Evolutionary conservation across 1,284 basidiomycete species (phyloP).

Genomic region (Leccinum angustisporum): DNA sequence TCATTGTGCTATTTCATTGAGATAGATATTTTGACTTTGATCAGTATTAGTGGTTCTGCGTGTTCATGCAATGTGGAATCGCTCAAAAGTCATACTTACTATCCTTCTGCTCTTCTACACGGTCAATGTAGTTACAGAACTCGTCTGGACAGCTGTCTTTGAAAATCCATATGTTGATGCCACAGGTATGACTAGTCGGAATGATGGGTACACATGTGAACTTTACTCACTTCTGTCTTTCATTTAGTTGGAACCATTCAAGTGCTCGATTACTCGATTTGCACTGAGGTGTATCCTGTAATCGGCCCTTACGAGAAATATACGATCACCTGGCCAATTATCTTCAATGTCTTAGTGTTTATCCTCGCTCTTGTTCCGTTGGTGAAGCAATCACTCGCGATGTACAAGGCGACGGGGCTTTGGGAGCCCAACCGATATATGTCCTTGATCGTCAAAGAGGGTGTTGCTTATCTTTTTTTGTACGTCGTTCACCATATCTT

Average conservation of each 20-base stretch:
- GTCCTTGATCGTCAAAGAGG: neutral
- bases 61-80: too few relatives aligned
- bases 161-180: neutral
- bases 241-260: neutral
- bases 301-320: neutral
- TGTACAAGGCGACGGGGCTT: neutral
- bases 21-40: too few relatives aligned
- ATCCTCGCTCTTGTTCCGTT: neutral
- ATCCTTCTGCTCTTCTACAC: too few relatives aligned
- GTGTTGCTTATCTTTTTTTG: neutral
- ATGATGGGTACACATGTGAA: neutral
- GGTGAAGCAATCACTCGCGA: neutral
- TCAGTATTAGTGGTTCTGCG: too few relatives aligned
- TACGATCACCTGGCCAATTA: neutral
- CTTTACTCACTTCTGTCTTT: neutral
- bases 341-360: neutral
- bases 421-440: neutral
- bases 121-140: too few relatives aligned
- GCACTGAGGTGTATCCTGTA: too few relatives aligned
- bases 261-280: too few relatives aligned
- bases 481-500: too few relatives aligned
- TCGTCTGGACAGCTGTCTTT: neutral
- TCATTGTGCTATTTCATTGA: too few relatives aligned
- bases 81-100: too few relatives aligned
- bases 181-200: neutral